Base-by-base conservation (phyloP, 345 rosid genomes). In the Sisymbrium altissimum region DNA sequence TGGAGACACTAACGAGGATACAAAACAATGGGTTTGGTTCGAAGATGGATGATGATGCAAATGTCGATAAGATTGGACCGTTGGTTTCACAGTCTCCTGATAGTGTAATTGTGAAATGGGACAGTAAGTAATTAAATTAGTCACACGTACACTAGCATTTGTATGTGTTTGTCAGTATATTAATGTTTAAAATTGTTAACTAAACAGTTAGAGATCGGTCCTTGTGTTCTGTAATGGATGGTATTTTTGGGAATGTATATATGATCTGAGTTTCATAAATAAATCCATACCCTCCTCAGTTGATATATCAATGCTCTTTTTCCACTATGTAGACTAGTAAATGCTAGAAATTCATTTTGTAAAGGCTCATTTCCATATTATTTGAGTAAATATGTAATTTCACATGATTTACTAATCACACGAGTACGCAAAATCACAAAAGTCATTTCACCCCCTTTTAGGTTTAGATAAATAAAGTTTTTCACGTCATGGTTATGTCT, bases 81-180 rank as follows among this genome's bases (percentile, higher is more conserved):
- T 13, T 64, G 40, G 53, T 32, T 48, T 36, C 64, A 17, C 52
- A 11, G 64, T 91, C 94, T 2, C 96, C 85, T 0, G 84, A 81
- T 72, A 77, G 86, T 18, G 96, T 87, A 49, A 83, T 77, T 12
- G 29, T 8, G 40, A 83, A 79, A 53, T 88, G 89, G 92, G 70
- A 10, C 66, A 88, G 94, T 84, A 60, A 76, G 80, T 76, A 43
- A n/a, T n/a, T n/a, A n/a, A 76, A 62, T 11, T 61, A 23, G 41
- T 33, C 36, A 63, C 44, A 61, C 13, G 50, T 39, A 7, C 30
- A 63, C 65, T 69, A 62, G 63, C 75, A 69, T 43, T 62, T 76
- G 50, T 53, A 54, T 76, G 56, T 62, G 70, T 69, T 43, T 50
- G 4, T 49, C 55, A 50, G 5, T 14, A 25, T 39, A 12, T 60